Percentiles rank a stretch among this genome's conserved stretches.
phyloP scores from a whole-genome alignment of 176 grass and related monocot genomes.

The Eragrostis nindensis region DNA sequence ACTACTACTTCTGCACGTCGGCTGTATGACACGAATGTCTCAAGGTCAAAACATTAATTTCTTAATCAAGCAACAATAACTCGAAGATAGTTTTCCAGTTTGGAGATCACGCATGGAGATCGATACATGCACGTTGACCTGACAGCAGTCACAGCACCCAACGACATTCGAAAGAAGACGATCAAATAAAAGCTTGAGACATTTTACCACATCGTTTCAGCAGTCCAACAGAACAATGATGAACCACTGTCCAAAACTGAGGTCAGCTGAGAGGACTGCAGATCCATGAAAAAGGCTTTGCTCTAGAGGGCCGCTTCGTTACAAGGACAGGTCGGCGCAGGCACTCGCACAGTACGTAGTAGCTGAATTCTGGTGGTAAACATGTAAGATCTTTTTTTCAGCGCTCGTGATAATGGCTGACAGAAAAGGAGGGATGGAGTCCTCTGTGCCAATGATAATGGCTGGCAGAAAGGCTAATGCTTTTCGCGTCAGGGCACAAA shows the following conservation, averaged over 20 bases:
- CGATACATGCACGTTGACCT: conserved; percentile 8
- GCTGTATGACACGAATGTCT: not conserved
- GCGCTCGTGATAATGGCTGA: conserved; percentile 47
- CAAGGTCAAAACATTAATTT: conserved; percentile 11
- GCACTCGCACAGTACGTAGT: conserved; percentile 29
- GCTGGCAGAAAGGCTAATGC: conserved; percentile 51
- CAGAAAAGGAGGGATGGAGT: conserved; percentile 55
- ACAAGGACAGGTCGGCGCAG: conserved; percentile 32
- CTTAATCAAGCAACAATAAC: conserved; percentile 41
- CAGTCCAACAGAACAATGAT: conserved; percentile 28
- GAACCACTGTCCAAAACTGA: conserved; percentile 40
- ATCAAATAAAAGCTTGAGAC: conserved; percentile 4
- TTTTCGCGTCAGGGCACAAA: conserved; percentile 45
- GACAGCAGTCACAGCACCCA: conserved; percentile 5
- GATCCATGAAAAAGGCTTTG: conserved; percentile 23
- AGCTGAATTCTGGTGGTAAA: conserved; percentile 25
- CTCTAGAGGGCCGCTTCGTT: conserved; percentile 40
- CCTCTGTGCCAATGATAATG: conserved; percentile 64
- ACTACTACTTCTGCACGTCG: not conserved
- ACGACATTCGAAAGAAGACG: conserved; percentile 25
- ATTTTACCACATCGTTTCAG: conserved; percentile 22
- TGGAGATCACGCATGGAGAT: conserved; percentile 10
- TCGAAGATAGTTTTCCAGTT: not conserved
- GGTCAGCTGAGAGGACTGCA: conserved; percentile 41
- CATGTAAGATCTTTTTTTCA: conserved; percentile 53